Percentiles rank a stretch among this genome's conserved stretches.
phyloP scores from a whole-genome alignment of 2,329 filamentous ascomycete species.

The Neurospora sp. region DNA sequence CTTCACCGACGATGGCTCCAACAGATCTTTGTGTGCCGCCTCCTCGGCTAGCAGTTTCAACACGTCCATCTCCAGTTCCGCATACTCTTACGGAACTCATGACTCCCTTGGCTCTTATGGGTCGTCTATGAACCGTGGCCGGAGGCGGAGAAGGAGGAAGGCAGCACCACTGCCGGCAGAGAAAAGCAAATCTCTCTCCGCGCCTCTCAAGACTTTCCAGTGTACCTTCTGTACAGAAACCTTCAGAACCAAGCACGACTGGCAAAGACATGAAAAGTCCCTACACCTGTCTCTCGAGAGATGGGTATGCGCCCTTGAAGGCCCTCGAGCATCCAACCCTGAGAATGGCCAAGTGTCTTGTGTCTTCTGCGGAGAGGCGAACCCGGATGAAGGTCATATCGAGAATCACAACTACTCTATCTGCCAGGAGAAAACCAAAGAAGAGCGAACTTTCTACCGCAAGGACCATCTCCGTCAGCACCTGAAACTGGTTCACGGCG shows the following conservation, averaged over 20 bases:
- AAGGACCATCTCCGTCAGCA: constrained; percentile 61
- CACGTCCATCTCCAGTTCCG: constrained; percentile 52
- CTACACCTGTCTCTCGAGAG: constrained; percentile 53
- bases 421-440: constrained; percentile 54
- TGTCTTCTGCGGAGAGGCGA: constrained; percentile 47
- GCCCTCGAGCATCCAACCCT: constrained; percentile 44
- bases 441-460: constrained; percentile 55
- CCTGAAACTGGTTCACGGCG: constrained; percentile 50
- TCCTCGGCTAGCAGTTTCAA: constrained; percentile 52
- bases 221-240: constrained; percentile 62
- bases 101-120: constrained; percentile 45
- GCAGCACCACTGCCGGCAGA: constrained; percentile 20
- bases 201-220: constrained; percentile 48
- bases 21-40: constrained; percentile 45
- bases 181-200: constrained; percentile 17
- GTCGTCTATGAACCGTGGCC: constrained; percentile 34
- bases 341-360: constrained; percentile 48
- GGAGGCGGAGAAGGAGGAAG: constrained; percentile 39
- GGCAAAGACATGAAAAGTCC: constrained; percentile 62
- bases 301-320: constrained; percentile 55
- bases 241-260: constrained; percentile 59
- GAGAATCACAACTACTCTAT: constrained; percentile 50
- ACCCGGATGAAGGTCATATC: constrained; percentile 45
- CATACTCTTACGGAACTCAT: constrained; percentile 47
- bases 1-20: constrained; percentile 51